Base-by-base conservation (phyloP, 768 basidiomycete genomes). In the Kwoniella dendrophila region DNA sequence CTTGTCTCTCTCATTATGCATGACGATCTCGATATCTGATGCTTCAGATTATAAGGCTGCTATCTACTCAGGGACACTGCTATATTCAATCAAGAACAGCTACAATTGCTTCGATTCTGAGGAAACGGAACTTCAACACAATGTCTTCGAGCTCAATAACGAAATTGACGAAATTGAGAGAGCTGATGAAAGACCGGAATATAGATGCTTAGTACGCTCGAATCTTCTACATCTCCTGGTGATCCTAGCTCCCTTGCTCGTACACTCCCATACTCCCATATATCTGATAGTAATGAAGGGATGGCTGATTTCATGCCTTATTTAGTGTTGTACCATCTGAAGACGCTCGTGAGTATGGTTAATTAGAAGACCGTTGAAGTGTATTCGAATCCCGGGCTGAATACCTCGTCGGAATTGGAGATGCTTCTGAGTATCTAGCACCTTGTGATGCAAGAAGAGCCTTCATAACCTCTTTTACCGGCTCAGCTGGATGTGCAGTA, bases 381-480 rank as follows among this genome's bases (percentile, higher is more conserved):
- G 22, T 5, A 22, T 4, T 14, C 20, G 16, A 30, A 22, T 16
- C 44, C 27, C 47, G 48, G 14, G 22, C 30, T 18, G 11, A 48
- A 56, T 47, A 36, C 16, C 38, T 34, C 30, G 34, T 10, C 12
- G 20, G 14, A 10, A 40, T 45, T 32, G 22, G 24, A 93, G 92
- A 94, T 79, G 87, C 84, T 6, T 93, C 91, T 80, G 93, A 95
- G 78, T 95, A 94, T 78, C 84, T 88, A 18, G 90, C 93, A 8
- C 83, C 84, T 32, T 91, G 88, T 66, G 92, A 97, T 81, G 82
- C 88, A 59, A 83, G 92, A 59, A 84, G 95, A 26, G 89, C 85
- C 0, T 98, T 86, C 81, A 90, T 99, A 67, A 93, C 91, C 32
- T 90, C 90, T 11, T 99, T 97, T 81, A 90, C 85, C 60, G 96